Percentiles rank a stretch among this genome's conserved stretches.
phyloP scores from a whole-genome alignment of 2,329 filamentous ascomycete species.

The Aspergillus candidus region DNA sequence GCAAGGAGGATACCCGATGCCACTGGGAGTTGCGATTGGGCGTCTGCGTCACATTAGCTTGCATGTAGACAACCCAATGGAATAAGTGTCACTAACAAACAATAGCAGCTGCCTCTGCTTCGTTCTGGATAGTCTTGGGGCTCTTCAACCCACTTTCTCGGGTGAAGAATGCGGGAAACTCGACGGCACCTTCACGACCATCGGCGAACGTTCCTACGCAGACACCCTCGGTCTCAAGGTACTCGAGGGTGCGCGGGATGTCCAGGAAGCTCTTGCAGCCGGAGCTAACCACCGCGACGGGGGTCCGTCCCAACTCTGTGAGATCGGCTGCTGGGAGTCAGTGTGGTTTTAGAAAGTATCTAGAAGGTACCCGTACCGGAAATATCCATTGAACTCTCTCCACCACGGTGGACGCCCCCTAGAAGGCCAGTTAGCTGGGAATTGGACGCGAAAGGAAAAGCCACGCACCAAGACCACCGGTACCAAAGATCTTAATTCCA shows the following conservation, averaged over 20 bases:
- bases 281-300: slow-evolving; percentile 79
- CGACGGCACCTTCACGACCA: slow-evolving; percentile 63
- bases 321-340: slow-evolving; percentile 62
- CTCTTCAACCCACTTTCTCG: slow-evolving; percentile 78
- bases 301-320: slow-evolving; percentile 83
- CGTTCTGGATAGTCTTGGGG: slow-evolving; percentile 66
- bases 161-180: slow-evolving; percentile 91
- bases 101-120: slow-evolving; percentile 81
- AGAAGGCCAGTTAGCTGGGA: slow-evolving; percentile 11
- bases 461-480: slow-evolving; percentile 66
- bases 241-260: slow-evolving; percentile 81
- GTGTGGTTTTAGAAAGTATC: not conserved
- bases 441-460: too few relatives aligned
- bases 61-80: not conserved
- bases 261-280: slow-evolving; percentile 97
- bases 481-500: slow-evolving; percentile 88
- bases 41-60: slow-evolving; percentile 42
- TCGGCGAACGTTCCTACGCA: slow-evolving; percentile 86
- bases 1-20: slow-evolving; percentile 79
- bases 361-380: slow-evolving; percentile 45
- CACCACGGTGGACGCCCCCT: slow-evolving; percentile 85
- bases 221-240: slow-evolving; percentile 64
- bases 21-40: slow-evolving; percentile 66
- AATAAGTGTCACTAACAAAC: slow-evolving; percentile 51
- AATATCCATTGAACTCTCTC: slow-evolving; percentile 80